phyloP scores from a whole-genome alignment of 2,329 filamentous ascomycete species.

The Colletotrichum shisoi region DNA sequence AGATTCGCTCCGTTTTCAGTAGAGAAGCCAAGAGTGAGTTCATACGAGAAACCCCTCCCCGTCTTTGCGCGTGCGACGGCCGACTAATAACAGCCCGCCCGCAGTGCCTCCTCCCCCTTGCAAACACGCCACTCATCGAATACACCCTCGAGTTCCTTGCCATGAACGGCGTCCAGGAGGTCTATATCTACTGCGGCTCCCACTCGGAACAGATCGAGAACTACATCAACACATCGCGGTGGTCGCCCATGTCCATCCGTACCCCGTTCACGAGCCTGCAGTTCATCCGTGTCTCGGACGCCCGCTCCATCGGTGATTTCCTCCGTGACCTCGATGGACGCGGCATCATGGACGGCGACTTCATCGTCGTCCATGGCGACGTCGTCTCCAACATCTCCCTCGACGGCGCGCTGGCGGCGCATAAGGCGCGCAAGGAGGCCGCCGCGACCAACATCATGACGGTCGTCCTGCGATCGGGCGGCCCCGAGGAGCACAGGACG shows the following conservation, averaged over 20 bases:
- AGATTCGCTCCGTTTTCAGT: slow-evolving; percentile 89
- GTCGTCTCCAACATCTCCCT: slow-evolving; percentile 88
- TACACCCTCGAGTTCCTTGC: slow-evolving; percentile 97
- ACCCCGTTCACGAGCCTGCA: slow-evolving; percentile 80
- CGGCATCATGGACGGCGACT: slow-evolving; percentile 85
- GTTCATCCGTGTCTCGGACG: slow-evolving; percentile 83
- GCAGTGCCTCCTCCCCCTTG: slow-evolving; percentile 89
- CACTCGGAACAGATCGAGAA: slow-evolving; percentile 87
- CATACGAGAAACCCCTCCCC: neutral
- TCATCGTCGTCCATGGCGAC: slow-evolving; percentile 91
- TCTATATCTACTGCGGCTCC: slow-evolving; percentile 89
- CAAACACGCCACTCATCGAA: slow-evolving; percentile 93
- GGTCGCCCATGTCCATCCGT: slow-evolving; percentile 66
- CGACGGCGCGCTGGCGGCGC: slow-evolving; percentile 78
- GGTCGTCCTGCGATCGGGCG: slow-evolving; percentile 83
- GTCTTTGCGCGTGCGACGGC: slow-evolving; percentile 33
- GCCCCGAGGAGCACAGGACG: slow-evolving; percentile 73
- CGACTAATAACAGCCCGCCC: slow-evolving; percentile 35
- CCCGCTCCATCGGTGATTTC: slow-evolving; percentile 88
- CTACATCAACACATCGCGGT: slow-evolving; percentile 80
- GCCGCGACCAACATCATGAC: slow-evolving; percentile 99
- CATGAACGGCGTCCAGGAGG: slow-evolving; percentile 92
- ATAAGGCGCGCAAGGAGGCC: slow-evolving; percentile 79
- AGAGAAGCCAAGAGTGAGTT: slow-evolving; percentile 81
- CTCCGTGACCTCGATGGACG: slow-evolving; percentile 92